Conservation (phyloP, 225 moss, liverwort and hornwort genomes). For the Bryum argenteum region DNA sequence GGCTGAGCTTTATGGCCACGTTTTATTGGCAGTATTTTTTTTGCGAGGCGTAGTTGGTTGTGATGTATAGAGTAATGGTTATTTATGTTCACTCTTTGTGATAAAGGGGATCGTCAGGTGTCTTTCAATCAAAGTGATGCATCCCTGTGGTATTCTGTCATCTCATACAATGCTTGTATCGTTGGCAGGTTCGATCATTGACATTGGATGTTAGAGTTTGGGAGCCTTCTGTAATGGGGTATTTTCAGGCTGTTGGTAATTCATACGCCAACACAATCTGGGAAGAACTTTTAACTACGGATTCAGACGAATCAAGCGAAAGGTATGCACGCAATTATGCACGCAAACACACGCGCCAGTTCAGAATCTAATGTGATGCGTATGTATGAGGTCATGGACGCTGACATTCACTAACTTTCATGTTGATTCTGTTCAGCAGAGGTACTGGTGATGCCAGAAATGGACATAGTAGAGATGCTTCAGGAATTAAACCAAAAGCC, state of each 20-base stretch:
- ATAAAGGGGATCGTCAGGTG: conserved; percentile 4
- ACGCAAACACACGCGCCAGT: conserved; percentile 5
- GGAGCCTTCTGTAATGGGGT: conserved; percentile 94
- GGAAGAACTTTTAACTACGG: conserved; percentile 68
- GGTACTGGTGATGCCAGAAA: conserved; percentile 39
- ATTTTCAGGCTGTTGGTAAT: conserved; percentile 87
- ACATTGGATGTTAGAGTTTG: conserved; percentile 94
- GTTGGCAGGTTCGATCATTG: conserved; percentile 76
- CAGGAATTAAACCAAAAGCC: conserved; percentile 65
- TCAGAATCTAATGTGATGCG: conserved; percentile 10
- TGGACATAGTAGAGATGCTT: conserved; percentile 36
- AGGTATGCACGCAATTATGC: conserved; percentile 43
- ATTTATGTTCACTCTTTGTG: neutral
- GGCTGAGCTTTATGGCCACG: conserved; percentile 2
- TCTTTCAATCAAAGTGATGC: conserved; percentile 22
- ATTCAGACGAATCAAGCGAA: conserved; percentile 43
- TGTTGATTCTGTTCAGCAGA: conserved; percentile 35
- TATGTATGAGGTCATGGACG: conserved; percentile 16
- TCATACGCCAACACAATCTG: conserved; percentile 82
- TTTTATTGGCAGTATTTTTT: conserved; percentile 17
- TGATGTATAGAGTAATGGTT: conserved; percentile 10
- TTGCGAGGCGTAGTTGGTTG: conserved; percentile 12
- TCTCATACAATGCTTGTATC: conserved; percentile 24
- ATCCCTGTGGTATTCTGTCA: neutral
- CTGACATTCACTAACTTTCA: conserved; percentile 13